Conservation (phyloP, 2,329 filamentous ascomycete species). For the Lachnellula subtilissima region DNA sequence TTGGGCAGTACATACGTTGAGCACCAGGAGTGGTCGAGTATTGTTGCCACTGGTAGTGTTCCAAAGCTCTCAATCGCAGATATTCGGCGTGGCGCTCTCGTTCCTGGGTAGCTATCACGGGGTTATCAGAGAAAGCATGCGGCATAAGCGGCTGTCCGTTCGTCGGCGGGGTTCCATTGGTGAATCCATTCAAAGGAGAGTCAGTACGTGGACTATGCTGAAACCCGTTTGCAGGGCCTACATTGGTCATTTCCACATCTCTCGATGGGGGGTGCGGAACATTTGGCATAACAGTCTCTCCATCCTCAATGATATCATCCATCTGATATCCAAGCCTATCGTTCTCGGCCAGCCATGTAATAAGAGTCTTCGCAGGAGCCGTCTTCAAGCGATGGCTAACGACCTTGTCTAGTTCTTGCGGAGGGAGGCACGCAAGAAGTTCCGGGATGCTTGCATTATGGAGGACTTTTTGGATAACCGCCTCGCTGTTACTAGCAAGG, state of each 20-base stretch:
- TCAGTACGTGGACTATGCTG: background rate
- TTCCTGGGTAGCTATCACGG: constrained; percentile 9
- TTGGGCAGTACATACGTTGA: background rate
- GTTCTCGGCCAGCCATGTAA: constrained; percentile 23
- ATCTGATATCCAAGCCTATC: constrained; percentile 25
- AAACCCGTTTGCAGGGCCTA: background rate
- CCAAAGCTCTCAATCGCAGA: background rate
- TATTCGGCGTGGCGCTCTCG: constrained; percentile 1
- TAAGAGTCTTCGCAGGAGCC: constrained; percentile 20
- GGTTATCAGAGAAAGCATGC: background rate
- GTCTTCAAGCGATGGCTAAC: constrained; percentile 16
- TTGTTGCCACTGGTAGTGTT: background rate
- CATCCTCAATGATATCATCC: constrained; percentile 25
- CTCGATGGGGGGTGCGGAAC: background rate
- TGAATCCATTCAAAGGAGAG: too few relatives aligned
- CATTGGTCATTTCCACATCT: constrained; percentile 8
- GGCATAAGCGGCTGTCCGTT: background rate
- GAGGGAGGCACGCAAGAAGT: constrained; percentile 13
- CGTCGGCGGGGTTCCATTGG: too few relatives aligned
- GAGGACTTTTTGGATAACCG: constrained; percentile 17
- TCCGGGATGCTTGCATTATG: constrained; percentile 8
- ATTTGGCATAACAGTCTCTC: constrained; percentile 20
- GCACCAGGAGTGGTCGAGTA: background rate
- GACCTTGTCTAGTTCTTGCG: constrained; percentile 19
- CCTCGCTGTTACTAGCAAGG: constrained; percentile 9